These are phyloP conservation scores for Apiospora aurea DNA, from an alignment of 2,329 filamentous ascomycete genomes.

Conservation along the genomic window DNA sequence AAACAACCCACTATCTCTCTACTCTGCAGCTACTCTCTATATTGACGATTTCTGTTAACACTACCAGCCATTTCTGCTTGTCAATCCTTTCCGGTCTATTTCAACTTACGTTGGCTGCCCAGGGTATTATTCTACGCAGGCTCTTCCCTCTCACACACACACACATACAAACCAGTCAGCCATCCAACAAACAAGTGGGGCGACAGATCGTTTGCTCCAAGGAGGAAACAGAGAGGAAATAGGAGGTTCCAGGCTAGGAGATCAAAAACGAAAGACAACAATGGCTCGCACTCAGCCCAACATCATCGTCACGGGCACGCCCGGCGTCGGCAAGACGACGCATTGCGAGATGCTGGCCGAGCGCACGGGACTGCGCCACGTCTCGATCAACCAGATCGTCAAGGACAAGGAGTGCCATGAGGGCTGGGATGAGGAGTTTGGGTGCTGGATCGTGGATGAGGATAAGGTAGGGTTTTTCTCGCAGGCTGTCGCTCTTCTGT, in stretches of 20 bases:
- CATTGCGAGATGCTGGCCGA: slow-evolving; percentile 84
- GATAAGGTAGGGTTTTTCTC: slow-evolving; percentile 71
- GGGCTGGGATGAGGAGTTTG: slow-evolving; percentile 83
- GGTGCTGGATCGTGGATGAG: slow-evolving; percentile 94
- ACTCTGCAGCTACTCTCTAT: no score
- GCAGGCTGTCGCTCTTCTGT: neutral
- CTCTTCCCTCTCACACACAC: neutral
- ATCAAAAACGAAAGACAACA: slow-evolving; percentile 29
- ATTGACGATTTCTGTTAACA: neutral
- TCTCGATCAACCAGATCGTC: slow-evolving; percentile 89
- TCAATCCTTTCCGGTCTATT: neutral
- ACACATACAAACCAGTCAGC: neutral
- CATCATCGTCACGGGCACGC: slow-evolving; percentile 94
- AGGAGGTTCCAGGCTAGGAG: neutral
- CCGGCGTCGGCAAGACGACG: slow-evolving; percentile 94
- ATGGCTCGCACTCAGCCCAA: slow-evolving; percentile 71
- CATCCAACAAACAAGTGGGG: neutral
- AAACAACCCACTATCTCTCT: neutral
- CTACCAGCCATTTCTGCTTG: neutral
- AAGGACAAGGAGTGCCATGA: slow-evolving; percentile 90
- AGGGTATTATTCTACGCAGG: neutral
- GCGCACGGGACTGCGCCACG: slow-evolving; percentile 78
- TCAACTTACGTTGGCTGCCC: no score
- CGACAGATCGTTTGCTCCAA: neutral
- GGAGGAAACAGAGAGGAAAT: neutral